Conservation (phyloP, 2,329 filamentous ascomycete species). For the Fusarium haematococcum region DNA sequence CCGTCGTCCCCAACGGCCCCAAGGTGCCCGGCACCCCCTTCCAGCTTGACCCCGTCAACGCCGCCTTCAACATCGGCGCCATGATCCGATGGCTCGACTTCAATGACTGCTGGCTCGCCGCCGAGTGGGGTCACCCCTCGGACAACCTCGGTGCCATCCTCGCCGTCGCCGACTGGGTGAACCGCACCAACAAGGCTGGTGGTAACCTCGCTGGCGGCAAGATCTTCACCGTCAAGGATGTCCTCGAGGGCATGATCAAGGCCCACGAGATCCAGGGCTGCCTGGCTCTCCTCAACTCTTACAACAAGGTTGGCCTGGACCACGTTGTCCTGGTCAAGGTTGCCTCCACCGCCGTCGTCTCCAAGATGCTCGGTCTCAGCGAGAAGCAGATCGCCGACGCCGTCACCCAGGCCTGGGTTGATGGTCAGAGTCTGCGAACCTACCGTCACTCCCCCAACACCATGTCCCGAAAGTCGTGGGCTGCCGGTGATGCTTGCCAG, state of each 20-base stretch:
- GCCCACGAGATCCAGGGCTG: slow-evolving; percentile 99
- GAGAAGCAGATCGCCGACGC: slow-evolving; percentile 95
- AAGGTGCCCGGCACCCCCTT: slow-evolving; percentile 92
- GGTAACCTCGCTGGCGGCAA: slow-evolving; percentile 88
- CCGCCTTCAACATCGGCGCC: slow-evolving; percentile 98
- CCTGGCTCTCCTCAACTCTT: slow-evolving; percentile 96
- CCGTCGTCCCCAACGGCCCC: slow-evolving; percentile 89
- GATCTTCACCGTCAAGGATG: slow-evolving; percentile 88
- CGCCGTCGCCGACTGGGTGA: slow-evolving; percentile 96
- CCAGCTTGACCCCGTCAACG: slow-evolving; percentile 94
- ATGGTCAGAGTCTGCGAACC: slow-evolving; percentile 94
- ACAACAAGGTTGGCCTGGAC: slow-evolving; percentile 98
- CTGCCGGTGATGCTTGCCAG: slow-evolving; percentile 97
- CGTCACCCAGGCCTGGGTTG: slow-evolving; percentile 96
- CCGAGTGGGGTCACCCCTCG: slow-evolving; percentile 98
- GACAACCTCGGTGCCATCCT: slow-evolving; percentile 98
- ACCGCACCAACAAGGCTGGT: slow-evolving; percentile 82
- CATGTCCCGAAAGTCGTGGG: slow-evolving; percentile 99
- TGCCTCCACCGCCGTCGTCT: slow-evolving; percentile 91
- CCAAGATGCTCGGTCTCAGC: slow-evolving; percentile 91
- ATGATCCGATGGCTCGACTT: slow-evolving; percentile 99
- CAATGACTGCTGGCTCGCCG: slow-evolving; percentile 99
- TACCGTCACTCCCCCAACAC: slow-evolving; percentile 99
- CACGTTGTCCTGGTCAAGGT: slow-evolving; percentile 99
- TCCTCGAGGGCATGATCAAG: slow-evolving; percentile 98